Evolutionary conservation across 1,284 basidiomycete genomes (phyloP).

Genomic region (Sanguinoderma infundibulare): DNA sequence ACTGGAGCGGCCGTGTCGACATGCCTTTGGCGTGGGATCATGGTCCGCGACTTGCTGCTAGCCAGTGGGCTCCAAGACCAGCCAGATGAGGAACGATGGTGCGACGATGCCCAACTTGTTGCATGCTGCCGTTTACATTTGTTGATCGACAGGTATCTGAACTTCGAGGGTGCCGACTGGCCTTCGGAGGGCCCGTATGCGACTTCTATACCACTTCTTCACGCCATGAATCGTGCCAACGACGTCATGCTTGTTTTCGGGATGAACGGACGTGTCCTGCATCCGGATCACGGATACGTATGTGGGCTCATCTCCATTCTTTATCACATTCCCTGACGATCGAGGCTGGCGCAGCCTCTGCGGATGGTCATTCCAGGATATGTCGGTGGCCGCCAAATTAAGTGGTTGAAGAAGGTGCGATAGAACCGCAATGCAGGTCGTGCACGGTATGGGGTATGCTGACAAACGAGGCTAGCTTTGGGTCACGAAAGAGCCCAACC

Average conservation of each 20-base stretch:
- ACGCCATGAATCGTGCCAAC: conserved; percentile 29
- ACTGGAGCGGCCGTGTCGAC: conserved; percentile 23
- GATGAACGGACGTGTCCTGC: conserved; percentile 30
- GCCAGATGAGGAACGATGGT: conserved; percentile 26
- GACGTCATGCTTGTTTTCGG: conserved; percentile 32
- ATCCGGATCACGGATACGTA: conserved; percentile 33
- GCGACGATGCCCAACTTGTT: too few species aligned
- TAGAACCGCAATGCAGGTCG: not conserved
- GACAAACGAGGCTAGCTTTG: conserved; percentile 15
- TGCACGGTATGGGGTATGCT: not conserved
- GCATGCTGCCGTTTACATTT: too few species aligned
- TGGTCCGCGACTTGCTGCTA: conserved; percentile 26
- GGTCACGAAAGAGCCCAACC: conserved; percentile 27
- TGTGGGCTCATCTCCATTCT: not conserved
- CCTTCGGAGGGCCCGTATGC: conserved; percentile 29
- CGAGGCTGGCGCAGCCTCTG: conserved; percentile 19
- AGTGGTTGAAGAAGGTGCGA: conserved; percentile 31
- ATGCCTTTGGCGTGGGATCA: conserved; percentile 27
- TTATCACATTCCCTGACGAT: too few species aligned
- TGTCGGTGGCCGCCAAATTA: conserved; percentile 31
- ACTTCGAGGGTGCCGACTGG: conserved; percentile 28
- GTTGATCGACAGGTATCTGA: conserved; percentile 15
- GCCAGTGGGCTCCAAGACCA: conserved; percentile 23
- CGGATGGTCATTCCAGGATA: conserved; percentile 32
- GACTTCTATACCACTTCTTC: conserved; percentile 29